These are phyloP conservation scores for Alternaria incomplexa DNA, from an alignment of 2,329 filamentous ascomycete species.

Conservation along the genomic window DNA sequence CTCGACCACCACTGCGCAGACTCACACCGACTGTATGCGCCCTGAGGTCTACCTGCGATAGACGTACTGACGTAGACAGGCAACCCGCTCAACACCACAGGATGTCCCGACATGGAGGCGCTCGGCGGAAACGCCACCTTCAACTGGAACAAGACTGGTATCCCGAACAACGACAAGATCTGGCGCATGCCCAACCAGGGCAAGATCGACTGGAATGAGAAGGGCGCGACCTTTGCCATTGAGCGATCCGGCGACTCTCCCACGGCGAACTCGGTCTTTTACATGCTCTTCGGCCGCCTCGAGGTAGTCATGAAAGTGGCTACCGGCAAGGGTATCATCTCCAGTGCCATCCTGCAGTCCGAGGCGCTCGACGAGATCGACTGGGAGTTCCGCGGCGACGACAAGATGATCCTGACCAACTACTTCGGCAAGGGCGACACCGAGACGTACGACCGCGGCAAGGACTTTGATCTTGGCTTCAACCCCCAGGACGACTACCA, in stretches of 20 bases:
- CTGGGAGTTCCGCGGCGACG: slow-evolving; percentile 54
- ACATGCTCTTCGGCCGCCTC: slow-evolving; percentile 62
- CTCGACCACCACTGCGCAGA: slow-evolving; percentile 69
- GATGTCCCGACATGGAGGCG: slow-evolving; percentile 74
- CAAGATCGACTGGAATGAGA: slow-evolving; percentile 64
- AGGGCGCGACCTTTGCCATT: slow-evolving; percentile 76
- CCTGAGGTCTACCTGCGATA: background rate
- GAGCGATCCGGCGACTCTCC: slow-evolving; percentile 74
- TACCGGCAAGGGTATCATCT: slow-evolving; percentile 58
- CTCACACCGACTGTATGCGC: slow-evolving; percentile 65
- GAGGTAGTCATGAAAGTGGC: slow-evolving; percentile 57
- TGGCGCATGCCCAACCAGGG: slow-evolving; percentile 73
- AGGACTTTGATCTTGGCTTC: slow-evolving; percentile 37
- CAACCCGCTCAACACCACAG: slow-evolving; percentile 72
- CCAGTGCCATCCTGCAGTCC: slow-evolving; percentile 58
- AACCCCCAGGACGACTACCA: slow-evolving; percentile 45
- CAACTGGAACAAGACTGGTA: slow-evolving; percentile 61
- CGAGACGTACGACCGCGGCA: slow-evolving; percentile 57
- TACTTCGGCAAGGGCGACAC: slow-evolving; percentile 64
- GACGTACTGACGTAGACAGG: slow-evolving; percentile 44
- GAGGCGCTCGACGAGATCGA: slow-evolving; percentile 62
- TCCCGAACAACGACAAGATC: slow-evolving; percentile 44
- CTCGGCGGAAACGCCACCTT: slow-evolving; percentile 65
- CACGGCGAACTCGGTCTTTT: slow-evolving; percentile 70
- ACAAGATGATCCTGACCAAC: slow-evolving; percentile 56